phyloP scores from a whole-genome alignment of 1,284 basidiomycete species.

The Mycosarcoma maydis region DNA sequence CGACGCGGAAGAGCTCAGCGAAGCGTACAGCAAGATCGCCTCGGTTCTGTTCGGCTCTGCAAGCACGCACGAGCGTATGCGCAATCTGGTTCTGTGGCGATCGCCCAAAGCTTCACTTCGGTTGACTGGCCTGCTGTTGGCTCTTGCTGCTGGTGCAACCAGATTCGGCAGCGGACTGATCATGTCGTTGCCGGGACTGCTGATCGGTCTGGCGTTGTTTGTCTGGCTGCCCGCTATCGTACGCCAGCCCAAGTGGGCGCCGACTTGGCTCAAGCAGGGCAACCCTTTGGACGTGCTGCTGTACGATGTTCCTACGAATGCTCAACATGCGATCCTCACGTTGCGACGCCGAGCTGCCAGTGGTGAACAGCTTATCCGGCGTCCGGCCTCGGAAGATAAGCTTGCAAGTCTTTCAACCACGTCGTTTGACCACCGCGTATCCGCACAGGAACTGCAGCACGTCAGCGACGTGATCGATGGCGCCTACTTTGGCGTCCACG shows the following conservation, averaged over 20 bases:
- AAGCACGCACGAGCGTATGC: conserved; percentile 39
- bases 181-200: conserved; percentile 28
- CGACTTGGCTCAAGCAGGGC: conserved; percentile 10
- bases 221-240: conserved; percentile 42
- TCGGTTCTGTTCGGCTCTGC: conserved; percentile 25
- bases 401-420: conserved; percentile 11
- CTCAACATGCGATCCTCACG: conserved; percentile 45
- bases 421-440: conserved; percentile 26
- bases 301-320: conserved; percentile 54
- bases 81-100: conserved; percentile 38
- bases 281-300: conserved; percentile 38
- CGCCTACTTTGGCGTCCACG: conserved; percentile 9
- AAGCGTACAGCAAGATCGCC: conserved; percentile 19
- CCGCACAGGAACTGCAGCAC: conserved; percentile 20
- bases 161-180: conserved; percentile 9
- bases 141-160: conserved; percentile 9
- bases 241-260: conserved; percentile 44
- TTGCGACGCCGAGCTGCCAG: conserved; percentile 37
- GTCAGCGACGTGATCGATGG: conserved; percentile 23
- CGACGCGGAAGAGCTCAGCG: conserved; percentile 16
- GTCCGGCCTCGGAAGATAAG: not conserved
- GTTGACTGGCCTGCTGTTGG: conserved; percentile 9
- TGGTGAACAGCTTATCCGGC: conserved; percentile 35
- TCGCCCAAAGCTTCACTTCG: conserved; percentile 40
- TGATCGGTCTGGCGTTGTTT: conserved; percentile 41